Evolutionary conservation across 768 basidiomycete genomes (phyloP).

Genomic region (Lactarius hengduanensis): DNA sequence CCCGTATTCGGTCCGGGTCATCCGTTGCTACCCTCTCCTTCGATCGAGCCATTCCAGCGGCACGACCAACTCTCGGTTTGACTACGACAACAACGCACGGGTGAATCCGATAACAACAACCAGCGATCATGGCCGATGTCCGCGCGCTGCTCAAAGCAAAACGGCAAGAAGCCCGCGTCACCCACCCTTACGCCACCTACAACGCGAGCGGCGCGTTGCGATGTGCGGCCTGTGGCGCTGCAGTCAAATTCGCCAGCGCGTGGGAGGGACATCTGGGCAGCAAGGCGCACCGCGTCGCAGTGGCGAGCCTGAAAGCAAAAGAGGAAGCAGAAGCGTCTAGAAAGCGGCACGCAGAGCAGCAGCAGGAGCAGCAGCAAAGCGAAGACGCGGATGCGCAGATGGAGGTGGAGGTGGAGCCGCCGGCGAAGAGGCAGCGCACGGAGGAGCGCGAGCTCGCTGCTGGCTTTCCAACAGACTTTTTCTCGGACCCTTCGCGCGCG

Average conservation of each 20-base stretch:
- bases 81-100: background rate
- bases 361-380: conserved; percentile 33
- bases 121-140: conserved; percentile 64
- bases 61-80: conserved; percentile 7
- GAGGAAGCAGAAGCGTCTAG: conserved; percentile 45
- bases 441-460: conserved; percentile 31
- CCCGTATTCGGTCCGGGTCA: background rate
- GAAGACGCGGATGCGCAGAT: conserved; percentile 38
- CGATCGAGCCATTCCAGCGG: background rate
- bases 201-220: conserved; percentile 62
- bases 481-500: conserved; percentile 68
- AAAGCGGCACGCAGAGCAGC: conserved; percentile 32
- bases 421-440: conserved; percentile 36
- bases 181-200: conserved; percentile 74
- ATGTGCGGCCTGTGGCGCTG: conserved; percentile 60
- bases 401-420: conserved; percentile 33
- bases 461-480: conserved; percentile 67
- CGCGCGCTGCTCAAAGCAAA: conserved; percentile 83
- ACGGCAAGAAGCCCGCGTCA: conserved; percentile 68
- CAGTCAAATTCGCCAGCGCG: conserved; percentile 74
- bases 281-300: conserved; percentile 71
- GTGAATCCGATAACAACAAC: background rate
- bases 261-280: conserved; percentile 87
- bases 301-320: conserved; percentile 46
- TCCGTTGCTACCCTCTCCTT: background rate